Evolutionary conservation across 176 grass and related monocot genomes (phyloP).

Genomic region (Saccharum spontaneum): DNA sequence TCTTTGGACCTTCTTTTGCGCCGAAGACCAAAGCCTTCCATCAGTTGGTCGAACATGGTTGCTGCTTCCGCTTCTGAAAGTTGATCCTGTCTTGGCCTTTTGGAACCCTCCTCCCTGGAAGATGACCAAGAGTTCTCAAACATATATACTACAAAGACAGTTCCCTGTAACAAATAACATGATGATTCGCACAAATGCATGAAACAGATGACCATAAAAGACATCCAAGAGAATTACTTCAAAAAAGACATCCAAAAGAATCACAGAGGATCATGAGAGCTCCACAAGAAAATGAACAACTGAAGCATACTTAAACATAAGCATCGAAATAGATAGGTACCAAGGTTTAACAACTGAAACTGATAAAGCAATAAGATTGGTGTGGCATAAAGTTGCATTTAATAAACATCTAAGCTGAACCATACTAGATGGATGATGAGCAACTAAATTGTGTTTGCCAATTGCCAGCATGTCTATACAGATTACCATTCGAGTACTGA

Average conservation of each 20-base stretch:
- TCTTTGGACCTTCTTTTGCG: slow-evolving; percentile 55
- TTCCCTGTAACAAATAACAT: neutral
- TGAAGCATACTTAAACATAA: neutral
- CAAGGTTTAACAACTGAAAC: neutral
- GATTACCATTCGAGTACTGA: neutral
- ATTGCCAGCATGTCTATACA: neutral
- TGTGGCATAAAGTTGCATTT: neutral
- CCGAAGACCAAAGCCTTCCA: slow-evolving; percentile 81
- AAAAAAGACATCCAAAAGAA: too few relatives aligned
- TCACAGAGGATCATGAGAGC: too few relatives aligned
- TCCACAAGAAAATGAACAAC: too few relatives aligned
- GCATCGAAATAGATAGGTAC: neutral
- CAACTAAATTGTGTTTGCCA: neutral
- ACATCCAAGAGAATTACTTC: too few relatives aligned
- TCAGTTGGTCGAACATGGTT: slow-evolving; percentile 71
- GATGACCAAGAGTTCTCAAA: slow-evolving; percentile 15
- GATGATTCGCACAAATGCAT: neutral
- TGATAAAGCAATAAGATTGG: neutral
- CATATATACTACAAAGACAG: neutral
- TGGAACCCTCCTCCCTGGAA: slow-evolving; percentile 50
- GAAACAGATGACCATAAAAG: neutral
- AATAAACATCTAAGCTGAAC: neutral
- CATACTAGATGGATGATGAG: neutral
- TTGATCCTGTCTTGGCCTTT: slow-evolving; percentile 54
- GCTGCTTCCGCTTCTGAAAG: slow-evolving; percentile 67